phyloP scores from a whole-genome alignment of 2,329 filamentous ascomycete genomes.

The Didymella segeticola region DNA sequence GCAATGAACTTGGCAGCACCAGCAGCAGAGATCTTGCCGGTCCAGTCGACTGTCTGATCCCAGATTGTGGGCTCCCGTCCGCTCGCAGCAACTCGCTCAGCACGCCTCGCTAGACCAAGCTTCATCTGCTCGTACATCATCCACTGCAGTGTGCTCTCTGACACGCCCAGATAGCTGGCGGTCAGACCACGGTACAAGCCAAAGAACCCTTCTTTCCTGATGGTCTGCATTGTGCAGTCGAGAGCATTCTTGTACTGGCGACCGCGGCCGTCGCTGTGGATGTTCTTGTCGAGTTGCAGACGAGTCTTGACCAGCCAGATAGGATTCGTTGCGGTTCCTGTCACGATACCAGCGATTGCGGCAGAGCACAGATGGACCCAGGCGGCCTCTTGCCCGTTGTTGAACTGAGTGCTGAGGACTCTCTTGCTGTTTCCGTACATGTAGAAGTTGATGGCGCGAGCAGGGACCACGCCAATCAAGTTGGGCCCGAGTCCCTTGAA shows the following conservation, averaged over 20 bases:
- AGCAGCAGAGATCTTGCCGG: slow-evolving; percentile 78
- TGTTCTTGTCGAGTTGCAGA: slow-evolving; percentile 88
- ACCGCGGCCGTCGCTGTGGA: slow-evolving; percentile 64
- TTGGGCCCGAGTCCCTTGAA: slow-evolving; percentile 95
- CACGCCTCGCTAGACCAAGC: slow-evolving; percentile 69
- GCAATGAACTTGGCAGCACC: slow-evolving; percentile 87
- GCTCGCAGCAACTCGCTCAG: slow-evolving; percentile 60
- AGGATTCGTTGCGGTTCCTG: slow-evolving; percentile 90
- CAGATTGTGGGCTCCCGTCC: slow-evolving; percentile 70
- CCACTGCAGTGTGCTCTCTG: slow-evolving; percentile 91
- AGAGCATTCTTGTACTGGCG: slow-evolving; percentile 85
- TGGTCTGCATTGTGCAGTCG: slow-evolving; percentile 84
- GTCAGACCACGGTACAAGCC: slow-evolving; percentile 91
- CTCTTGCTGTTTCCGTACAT: slow-evolving; percentile 92
- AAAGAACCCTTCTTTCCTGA: slow-evolving; percentile 78
- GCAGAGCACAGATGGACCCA: slow-evolving; percentile 82
- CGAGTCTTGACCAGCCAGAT: slow-evolving; percentile 97
- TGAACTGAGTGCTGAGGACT: slow-evolving; percentile 76
- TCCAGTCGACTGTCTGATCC: slow-evolving; percentile 79
- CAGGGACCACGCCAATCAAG: slow-evolving; percentile 86
- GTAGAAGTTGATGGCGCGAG: slow-evolving; percentile 91
- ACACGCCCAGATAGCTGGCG: slow-evolving; percentile 88
- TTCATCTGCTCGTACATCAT: slow-evolving; percentile 95
- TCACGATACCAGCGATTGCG: slow-evolving; percentile 79
- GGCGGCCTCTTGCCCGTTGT: slow-evolving; percentile 71